Conservation (phyloP, 495 filamentous ascomycete species). For the Sabuloglossum arenarium region DNA sequence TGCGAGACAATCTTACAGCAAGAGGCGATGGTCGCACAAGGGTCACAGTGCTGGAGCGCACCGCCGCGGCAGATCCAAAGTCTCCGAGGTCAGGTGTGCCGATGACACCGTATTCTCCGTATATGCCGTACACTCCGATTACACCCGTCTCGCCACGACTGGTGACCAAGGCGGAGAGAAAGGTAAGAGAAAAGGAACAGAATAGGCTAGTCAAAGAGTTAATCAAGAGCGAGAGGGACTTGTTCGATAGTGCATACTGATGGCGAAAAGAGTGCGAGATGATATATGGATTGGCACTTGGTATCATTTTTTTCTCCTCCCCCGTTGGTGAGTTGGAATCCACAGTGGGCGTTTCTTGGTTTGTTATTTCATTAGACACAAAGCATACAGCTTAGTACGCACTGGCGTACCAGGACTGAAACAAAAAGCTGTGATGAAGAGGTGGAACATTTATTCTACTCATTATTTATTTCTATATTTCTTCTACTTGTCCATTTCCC, state of each 20-base stretch:
- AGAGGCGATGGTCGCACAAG: slow-evolving; percentile 20
- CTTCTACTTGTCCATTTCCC: too few relatives aligned
- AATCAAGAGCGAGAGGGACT: neutral
- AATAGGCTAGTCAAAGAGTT: neutral
- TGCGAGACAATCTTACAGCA: neutral
- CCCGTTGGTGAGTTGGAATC: neutral
- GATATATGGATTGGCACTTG: neutral
- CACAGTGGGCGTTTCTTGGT: neutral
- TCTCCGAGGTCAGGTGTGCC: slow-evolving; percentile 56
- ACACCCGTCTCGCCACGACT: slow-evolving; percentile 72
- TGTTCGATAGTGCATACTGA: slow-evolving; percentile 1
- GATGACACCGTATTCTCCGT: slow-evolving; percentile 63
- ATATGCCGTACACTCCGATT: slow-evolving; percentile 77
- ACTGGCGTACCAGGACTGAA: too few relatives aligned
- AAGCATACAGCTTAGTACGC: neutral
- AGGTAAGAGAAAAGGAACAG: slow-evolving; percentile 8
- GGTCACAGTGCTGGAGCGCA: slow-evolving; percentile 57
- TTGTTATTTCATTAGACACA: neutral
- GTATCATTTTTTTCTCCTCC: neutral
- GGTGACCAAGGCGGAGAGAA: slow-evolving; percentile 41
- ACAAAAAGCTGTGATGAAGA: too few relatives aligned
- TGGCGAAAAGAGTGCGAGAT: neutral
- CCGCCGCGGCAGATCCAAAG: slow-evolving; percentile 10
- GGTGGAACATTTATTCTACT: neutral
- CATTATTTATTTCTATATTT: neutral